Evolutionary conservation across 2,329 filamentous ascomycete species (phyloP).

Genomic region (Microascus cirrosus): DNA sequence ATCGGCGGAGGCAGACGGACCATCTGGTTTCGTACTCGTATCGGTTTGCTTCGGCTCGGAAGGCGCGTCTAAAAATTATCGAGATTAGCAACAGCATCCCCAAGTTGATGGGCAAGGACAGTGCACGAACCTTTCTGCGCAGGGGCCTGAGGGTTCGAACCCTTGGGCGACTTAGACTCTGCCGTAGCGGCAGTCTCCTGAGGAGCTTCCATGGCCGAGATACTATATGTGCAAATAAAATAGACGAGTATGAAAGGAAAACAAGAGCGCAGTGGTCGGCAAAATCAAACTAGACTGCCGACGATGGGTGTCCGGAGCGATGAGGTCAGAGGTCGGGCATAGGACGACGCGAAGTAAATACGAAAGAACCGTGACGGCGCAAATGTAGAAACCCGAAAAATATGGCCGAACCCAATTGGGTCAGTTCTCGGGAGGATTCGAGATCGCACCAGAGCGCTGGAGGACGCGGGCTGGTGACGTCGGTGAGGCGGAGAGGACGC

Average conservation of each 20-base stretch:
- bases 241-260: slow-evolving; percentile 9
- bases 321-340: slow-evolving; percentile 26
- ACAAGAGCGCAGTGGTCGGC: slow-evolving; percentile 12
- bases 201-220: slow-evolving; percentile 38
- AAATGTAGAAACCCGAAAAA: slow-evolving; percentile 1
- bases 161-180: slow-evolving; percentile 38
- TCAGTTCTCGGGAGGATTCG: background rate
- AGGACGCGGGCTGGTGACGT: background rate
- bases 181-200: slow-evolving; percentile 25
- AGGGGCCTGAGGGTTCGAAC: slow-evolving; percentile 26
- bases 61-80: slow-evolving; percentile 22
- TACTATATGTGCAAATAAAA: slow-evolving; percentile 23
- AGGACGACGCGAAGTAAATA: background rate
- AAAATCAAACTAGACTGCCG: slow-evolving; percentile 5
- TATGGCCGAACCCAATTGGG: background rate
- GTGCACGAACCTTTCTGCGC: slow-evolving; percentile 28
- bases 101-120: slow-evolving; percentile 3
- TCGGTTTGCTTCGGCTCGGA: slow-evolving; percentile 34
- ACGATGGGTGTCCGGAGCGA: slow-evolving; percentile 12
- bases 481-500: background rate
- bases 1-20: slow-evolving; percentile 40
- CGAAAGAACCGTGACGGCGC: background rate
- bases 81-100: slow-evolving; percentile 11
- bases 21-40: slow-evolving; percentile 34
- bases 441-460: background rate